These are phyloP conservation scores for Chlorella sp. DNA, from an alignment of 139 green algal genomes.

Conservation along the genomic window DNA sequence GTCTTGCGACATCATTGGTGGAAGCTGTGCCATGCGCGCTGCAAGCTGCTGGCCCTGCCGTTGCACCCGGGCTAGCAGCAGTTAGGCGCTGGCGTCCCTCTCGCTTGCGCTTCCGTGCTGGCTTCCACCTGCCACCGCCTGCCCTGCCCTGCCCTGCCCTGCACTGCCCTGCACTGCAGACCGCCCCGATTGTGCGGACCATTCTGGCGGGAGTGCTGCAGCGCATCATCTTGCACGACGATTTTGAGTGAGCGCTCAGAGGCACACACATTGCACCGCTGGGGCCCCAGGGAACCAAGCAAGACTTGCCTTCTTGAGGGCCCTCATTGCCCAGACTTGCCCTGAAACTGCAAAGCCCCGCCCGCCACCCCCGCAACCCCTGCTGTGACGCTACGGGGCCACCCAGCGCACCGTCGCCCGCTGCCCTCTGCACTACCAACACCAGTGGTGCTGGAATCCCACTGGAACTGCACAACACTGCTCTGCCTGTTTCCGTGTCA, in stretches of 20 bases:
- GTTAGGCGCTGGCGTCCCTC: neutral
- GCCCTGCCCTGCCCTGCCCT: constrained; percentile 49
- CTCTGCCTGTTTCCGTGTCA: neutral
- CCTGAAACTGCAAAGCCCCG: no score
- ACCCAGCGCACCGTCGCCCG: neutral
- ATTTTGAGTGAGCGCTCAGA: constrained; percentile 34
- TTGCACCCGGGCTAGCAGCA: no score
- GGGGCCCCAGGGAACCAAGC: neutral
- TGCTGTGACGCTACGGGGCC: neutral
- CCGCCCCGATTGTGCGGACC: constrained; percentile 67
- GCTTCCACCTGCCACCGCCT: no score
- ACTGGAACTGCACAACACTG: no score
- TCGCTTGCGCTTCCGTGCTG: neutral
- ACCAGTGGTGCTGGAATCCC: no score
- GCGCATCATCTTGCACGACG: constrained; percentile 71
- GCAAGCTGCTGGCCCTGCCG: no score
- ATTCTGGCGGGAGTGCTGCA: constrained; percentile 70
- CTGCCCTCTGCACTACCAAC: no score
- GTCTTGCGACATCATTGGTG: no score
- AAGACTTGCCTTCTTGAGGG: neutral
- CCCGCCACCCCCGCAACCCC: neutral
- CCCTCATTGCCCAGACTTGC: no score
- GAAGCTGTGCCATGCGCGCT: no score
- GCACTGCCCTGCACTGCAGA: constrained; percentile 53
- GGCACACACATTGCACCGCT: neutral